phyloP scores from a whole-genome alignment of 306 rosid species.

The Rubus idaeus region DNA sequence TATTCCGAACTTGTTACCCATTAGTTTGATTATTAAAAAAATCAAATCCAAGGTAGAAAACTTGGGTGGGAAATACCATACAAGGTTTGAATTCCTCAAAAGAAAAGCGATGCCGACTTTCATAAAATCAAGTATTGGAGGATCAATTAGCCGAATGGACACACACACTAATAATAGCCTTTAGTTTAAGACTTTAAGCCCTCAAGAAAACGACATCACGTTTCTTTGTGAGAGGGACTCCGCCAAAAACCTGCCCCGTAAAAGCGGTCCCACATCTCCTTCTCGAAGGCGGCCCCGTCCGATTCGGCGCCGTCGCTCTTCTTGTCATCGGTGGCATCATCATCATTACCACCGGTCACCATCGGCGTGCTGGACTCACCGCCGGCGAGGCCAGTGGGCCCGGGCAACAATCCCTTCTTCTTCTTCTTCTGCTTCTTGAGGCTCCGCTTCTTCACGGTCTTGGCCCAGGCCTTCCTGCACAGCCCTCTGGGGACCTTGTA shows the following conservation, averaged over 20 bases:
- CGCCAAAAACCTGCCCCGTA: conserved; percentile 75
- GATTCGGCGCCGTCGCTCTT: conserved; percentile 2
- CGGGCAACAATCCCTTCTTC: conserved; percentile 16
- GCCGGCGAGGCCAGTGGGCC: neutral
- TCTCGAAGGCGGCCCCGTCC: conserved; percentile 45
- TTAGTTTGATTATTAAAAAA: too few species aligned
- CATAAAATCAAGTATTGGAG: too few species aligned
- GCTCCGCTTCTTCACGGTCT: conserved; percentile 21
- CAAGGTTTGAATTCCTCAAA: too few species aligned
- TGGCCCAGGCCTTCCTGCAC: conserved; percentile 45
- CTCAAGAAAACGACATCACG: conserved; percentile 17
- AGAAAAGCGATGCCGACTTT: too few species aligned
- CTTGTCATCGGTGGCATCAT: neutral
- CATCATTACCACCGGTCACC: neutral
- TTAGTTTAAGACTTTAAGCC: too few species aligned
- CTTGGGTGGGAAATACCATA: too few species aligned
- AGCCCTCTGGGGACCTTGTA: conserved; percentile 58
- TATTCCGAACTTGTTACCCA: too few species aligned
- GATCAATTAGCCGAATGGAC: too few species aligned
- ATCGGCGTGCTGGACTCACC: conserved; percentile 3
- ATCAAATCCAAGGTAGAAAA: too few species aligned
- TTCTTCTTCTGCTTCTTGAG: conserved; percentile 1
- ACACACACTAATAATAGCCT: too few species aligned
- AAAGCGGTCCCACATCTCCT: conserved; percentile 74
- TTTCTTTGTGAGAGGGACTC: conserved; percentile 50